Evolutionary conservation across 495 filamentous ascomycete genomes (phyloP), one percentile per base, ranked within the genome.

Genomic region (Lophiotrema nucula): DNA sequence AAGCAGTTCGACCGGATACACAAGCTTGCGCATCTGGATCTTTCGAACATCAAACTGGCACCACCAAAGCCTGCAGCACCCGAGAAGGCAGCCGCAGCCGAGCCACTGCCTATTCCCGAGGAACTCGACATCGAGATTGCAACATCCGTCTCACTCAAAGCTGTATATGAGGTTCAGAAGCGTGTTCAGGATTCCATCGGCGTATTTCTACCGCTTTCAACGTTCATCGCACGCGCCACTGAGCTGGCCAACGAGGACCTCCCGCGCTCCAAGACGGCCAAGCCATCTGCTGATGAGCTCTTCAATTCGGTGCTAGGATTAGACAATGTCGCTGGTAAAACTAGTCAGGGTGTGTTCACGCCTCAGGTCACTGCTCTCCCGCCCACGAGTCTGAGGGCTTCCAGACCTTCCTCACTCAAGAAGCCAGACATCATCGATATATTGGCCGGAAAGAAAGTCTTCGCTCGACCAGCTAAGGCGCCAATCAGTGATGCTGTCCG

Each of bases 41-140:
- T 97, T 51, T 93, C 88, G 75, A 95, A 97, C 74, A 90, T 97
- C 77, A 95, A 96, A 79, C 76, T 90, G 55, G 84, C 86, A 4
- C 25, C 58, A 33, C 54, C 58, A 11, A 60, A 60, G 25, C 49
- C 49, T 22, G 33, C 63, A 18, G 73, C 80, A n/a, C 74, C 83
- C 27, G 28, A 64, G 22, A 39, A 60, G 45, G n/a, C 59, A 11
- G 41, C 60, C 21, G 74, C 79, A 38, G 72, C 76, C 3, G 76
- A 76, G 46, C 60, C 65, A 37, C 72, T 73, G 41, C 77, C 78
- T 15, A 24, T 47, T 13, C 72, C 64, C 58, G 71, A 67, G 69
- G 76, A 47, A 64, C 72, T 74, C 41, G 76, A 83, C 12, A 67
- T 75, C 4, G 70, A 81, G 53, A 71, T 92, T 19, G 80, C 87